These are phyloP conservation scores for Thyridium curvatum DNA, from an alignment of 2,329 filamentous ascomycete genomes.

Conservation along the genomic window DNA sequence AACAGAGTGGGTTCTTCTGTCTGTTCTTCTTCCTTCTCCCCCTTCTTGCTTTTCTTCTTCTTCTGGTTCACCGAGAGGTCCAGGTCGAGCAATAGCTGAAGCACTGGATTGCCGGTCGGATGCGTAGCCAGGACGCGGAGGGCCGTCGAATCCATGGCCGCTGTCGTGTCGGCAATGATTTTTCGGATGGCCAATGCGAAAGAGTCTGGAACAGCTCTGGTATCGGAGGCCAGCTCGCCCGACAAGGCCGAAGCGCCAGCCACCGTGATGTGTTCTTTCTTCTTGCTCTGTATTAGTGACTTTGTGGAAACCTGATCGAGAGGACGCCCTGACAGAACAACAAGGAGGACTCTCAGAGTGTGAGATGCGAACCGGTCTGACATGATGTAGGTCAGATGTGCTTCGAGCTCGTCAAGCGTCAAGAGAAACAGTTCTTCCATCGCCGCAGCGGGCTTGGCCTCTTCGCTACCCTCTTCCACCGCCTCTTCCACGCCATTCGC, in stretches of 20 bases:
- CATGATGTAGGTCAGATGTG: conserved; percentile 73
- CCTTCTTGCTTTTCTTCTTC: conserved; percentile 49
- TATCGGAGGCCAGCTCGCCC: conserved; percentile 35
- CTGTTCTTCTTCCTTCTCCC: conserved; percentile 22
- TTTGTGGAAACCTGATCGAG: conserved; percentile 63
- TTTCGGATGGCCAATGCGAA: conserved; percentile 75
- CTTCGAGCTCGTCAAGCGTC: conserved; percentile 82
- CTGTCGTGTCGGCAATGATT: conserved; percentile 71
- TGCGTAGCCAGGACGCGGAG: conserved; percentile 81
- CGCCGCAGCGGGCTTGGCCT: conserved; percentile 46
- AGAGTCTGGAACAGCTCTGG: conserved; percentile 65
- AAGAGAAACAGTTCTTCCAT: conserved; percentile 84
- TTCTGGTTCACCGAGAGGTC: conserved; percentile 73
- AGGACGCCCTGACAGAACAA: conserved; percentile 79
- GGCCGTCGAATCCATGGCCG: conserved; percentile 70
- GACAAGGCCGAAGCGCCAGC: conserved; percentile 43
- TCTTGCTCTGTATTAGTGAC: conserved; percentile 81
- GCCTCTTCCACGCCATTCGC: conserved; percentile 32
- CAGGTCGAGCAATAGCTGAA: conserved; percentile 85
- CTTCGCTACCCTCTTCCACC: conserved; percentile 34
- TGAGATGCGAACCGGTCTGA: conserved; percentile 90
- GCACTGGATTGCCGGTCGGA: conserved; percentile 81
- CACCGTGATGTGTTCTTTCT: conserved; percentile 76
- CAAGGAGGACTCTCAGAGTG: conserved; percentile 74
- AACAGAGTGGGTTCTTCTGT: conserved; percentile 50